Evolutionary conservation across 345 rosid species (phyloP).

Genomic region (Heritiera littoralis): DNA sequence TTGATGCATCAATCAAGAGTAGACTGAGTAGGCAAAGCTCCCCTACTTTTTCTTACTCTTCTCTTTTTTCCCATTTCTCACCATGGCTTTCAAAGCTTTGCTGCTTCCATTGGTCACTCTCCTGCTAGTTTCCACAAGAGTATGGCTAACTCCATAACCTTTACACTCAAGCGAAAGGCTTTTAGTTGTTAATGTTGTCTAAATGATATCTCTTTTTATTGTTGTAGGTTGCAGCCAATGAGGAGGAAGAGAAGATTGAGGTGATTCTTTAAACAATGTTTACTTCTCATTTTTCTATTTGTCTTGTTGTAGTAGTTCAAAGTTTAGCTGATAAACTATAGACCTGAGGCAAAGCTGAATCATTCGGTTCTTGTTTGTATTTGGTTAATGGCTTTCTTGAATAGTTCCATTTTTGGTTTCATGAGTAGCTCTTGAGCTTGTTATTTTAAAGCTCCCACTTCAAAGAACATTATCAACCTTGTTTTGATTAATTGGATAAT

Average conservation of each 20-base stretch:
- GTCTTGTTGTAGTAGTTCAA: too few relatives aligned
- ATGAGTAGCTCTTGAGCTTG: too few relatives aligned
- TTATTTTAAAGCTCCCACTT: background rate
- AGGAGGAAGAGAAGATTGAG: conserved; percentile 9
- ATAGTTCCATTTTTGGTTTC: too few relatives aligned
- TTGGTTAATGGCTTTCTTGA: too few relatives aligned
- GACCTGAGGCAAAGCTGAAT: background rate
- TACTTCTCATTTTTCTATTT: background rate
- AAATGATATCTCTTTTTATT: background rate
- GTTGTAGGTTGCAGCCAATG: background rate
- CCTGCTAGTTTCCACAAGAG: conserved; percentile 34
- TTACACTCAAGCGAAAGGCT: background rate
- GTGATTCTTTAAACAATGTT: background rate
- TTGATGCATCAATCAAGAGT: background rate
- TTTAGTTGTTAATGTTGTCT: background rate
- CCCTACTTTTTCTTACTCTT: background rate
- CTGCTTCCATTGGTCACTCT: conserved; percentile 34
- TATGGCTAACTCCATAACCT: conserved; percentile 17
- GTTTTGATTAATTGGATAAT: background rate
- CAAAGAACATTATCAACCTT: background rate
- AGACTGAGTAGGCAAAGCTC: background rate
- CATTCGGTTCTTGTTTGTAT: background rate
- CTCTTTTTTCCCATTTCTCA: background rate
- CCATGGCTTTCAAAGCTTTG: conserved; percentile 42
- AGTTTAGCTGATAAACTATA: too few relatives aligned